These are phyloP conservation scores for Acer campestre DNA, from an alignment of 345 rosid genomes.

Conservation along the genomic window DNA sequence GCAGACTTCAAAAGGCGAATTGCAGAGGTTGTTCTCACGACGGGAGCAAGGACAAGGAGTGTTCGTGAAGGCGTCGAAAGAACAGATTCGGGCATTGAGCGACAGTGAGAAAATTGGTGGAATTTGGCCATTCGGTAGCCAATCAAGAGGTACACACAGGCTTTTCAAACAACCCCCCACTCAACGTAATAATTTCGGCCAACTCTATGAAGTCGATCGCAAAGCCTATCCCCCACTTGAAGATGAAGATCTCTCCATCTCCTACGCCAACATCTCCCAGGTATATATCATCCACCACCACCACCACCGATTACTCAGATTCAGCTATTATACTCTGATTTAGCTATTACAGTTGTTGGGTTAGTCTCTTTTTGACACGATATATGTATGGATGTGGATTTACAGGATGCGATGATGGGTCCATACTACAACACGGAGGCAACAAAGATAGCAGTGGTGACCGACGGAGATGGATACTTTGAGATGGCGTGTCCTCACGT, in stretches of 20 bases:
- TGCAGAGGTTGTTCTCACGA: constrained; percentile 37
- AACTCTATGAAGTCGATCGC: constrained; percentile 30
- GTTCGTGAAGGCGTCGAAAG: constrained; percentile 39
- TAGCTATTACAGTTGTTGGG: no score
- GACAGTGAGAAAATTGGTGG: constrained; percentile 20
- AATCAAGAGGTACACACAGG: constrained; percentile 27
- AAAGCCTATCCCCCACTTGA: constrained; percentile 31
- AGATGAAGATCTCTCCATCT: constrained; percentile 30
- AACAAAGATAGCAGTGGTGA: constrained; percentile 32
- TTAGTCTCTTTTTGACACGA: no score
- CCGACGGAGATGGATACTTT: constrained; percentile 37
- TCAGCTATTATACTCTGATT: no score
- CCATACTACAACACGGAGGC: constrained; percentile 49
- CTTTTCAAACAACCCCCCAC: constrained; percentile 31
- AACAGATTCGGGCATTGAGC: constrained; percentile 43
- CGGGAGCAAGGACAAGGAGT: constrained; percentile 40
- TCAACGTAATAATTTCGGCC: constrained; percentile 39
- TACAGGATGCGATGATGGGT: constrained; percentile 42
- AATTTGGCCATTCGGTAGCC: constrained; percentile 44
- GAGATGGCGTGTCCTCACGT: constrained; percentile 57
- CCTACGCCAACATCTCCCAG: constrained; percentile 37
- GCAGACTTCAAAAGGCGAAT: constrained; percentile 37
- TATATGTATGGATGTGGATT: not conserved
- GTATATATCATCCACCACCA: constrained; percentile 22
- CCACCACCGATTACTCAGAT: no score